These are phyloP conservation scores for Alternaria consortialis DNA, from an alignment of 2,329 filamentous ascomycete genomes.

Conservation along the genomic window DNA sequence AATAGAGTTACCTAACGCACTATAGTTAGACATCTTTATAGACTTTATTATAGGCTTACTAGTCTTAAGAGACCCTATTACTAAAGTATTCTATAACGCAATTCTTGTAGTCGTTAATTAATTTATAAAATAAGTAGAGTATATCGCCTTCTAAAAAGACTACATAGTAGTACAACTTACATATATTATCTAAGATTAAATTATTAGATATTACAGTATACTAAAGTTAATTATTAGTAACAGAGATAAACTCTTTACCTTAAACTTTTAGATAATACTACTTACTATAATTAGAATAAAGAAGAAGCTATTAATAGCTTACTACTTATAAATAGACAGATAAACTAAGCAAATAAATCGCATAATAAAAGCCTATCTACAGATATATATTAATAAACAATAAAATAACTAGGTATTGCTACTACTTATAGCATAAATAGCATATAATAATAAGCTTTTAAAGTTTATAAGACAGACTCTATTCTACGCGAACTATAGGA, in stretches of 20 bases:
- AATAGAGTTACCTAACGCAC: constrained; percentile 8
- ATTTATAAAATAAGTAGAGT: constrained; percentile 1
- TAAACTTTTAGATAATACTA: background rate
- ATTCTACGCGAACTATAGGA: too few relatives aligned
- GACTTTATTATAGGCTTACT: constrained; percentile 13
- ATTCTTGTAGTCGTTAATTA: constrained; percentile 7
- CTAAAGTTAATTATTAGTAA: constrained; percentile 9
- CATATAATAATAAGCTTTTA: too few relatives aligned
- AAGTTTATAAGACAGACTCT: too few relatives aligned
- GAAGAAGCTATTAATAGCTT: constrained; percentile 9
- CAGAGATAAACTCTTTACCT: constrained; percentile 11
- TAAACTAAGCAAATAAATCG: background rate
- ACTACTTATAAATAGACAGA: constrained; percentile 12
- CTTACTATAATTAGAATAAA: background rate
- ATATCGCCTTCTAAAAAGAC: background rate
- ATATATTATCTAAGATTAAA: background rate
- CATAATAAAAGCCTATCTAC: constrained; percentile 9
- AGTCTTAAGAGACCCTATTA: background rate
- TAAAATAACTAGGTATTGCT: constrained; percentile 8
- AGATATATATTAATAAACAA: background rate
- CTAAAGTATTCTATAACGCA: background rate
- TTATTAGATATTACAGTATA: background rate
- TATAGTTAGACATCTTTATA: constrained; percentile 16
- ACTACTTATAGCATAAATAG: background rate
- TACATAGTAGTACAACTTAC: background rate